Conservation (phyloP, 1,284 basidiomycete genomes). For the Rhodotorula sp. region DNA sequence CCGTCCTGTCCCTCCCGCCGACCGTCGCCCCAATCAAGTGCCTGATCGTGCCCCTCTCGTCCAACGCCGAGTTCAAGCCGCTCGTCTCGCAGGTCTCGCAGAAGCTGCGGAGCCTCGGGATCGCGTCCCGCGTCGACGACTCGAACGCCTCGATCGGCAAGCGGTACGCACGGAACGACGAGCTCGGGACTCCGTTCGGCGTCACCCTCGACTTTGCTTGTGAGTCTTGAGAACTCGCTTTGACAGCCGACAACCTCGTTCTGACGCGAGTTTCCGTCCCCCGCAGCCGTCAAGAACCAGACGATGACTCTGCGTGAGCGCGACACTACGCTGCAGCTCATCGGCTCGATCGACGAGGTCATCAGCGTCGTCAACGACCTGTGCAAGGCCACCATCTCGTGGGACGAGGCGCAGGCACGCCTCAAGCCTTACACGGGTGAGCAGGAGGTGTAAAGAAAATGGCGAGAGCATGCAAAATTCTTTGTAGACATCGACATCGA, state of each 20-base stretch:
- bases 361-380: slow-evolving; percentile 64
- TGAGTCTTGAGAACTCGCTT: slow-evolving; percentile 53
- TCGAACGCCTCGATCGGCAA: slow-evolving; percentile 93
- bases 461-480: not conserved
- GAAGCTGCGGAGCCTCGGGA: slow-evolving; percentile 80
- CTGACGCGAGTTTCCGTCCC: not conserved
- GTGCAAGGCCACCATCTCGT: slow-evolving; percentile 63
- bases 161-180: slow-evolving; percentile 96
- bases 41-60: slow-evolving; percentile 91
- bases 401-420: slow-evolving; percentile 70
- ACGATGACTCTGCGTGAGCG: slow-evolving; percentile 92
- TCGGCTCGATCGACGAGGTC: slow-evolving; percentile 89
- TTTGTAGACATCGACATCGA: no score
- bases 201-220: slow-evolving; percentile 97
- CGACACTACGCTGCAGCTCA: slow-evolving; percentile 88
- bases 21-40: slow-evolving; percentile 95
- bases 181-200: slow-evolving; percentile 95
- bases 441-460: slow-evolving; percentile 65
- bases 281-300: slow-evolving; percentile 71
- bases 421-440: slow-evolving; percentile 84
- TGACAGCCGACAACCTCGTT: slow-evolving; percentile 1
- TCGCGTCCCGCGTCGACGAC: slow-evolving; percentile 91
- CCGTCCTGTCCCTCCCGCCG: slow-evolving; percentile 83
- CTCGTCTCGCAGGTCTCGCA: slow-evolving; percentile 82
- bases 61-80: slow-evolving; percentile 78